Evolutionary conservation across 78 protist species (phyloP), one percentile per base, ranked within the genome.

Genomic region (Isochrysis galbana): DNA sequence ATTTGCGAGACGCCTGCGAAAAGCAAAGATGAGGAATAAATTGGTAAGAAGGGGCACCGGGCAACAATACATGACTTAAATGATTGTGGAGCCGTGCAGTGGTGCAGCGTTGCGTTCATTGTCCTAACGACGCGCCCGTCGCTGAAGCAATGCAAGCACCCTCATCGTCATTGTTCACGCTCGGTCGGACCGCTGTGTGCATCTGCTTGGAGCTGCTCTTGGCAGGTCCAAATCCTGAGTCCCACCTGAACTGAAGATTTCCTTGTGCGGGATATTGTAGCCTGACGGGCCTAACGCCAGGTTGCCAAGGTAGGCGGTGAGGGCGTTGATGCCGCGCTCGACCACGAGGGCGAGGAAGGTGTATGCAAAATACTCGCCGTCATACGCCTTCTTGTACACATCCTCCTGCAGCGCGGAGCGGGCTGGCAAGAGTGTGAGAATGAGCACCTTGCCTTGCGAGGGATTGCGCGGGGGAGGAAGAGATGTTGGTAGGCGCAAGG

Each of bases 381-480:
- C 92, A 3, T 51, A 80, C 44, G 34, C 39, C 67, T 67, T 67
- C 84, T 55, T 72, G 47, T 36, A 67, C 77, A 90, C 92, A 25
- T 90, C 92, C 92, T 90, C 92, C 84, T 90, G 92, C 51, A 7
- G 14, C 7, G 61, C 61, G 61, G 29, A 51, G 29, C 29, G 29
- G 61, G 29, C 61, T 51, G 61, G 61, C 61, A 14, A n/a, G n/a
- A n/a, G n/a, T n/a, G n/a, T n/a, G n/a, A n/a, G n/a, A n/a, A n/a
- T n/a, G n/a, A n/a, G n/a, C n/a, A n/a, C n/a, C n/a, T n/a, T n/a
- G n/a, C n/a, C n/a, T n/a, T n/a, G n/a, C n/a, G n/a, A n/a, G n/a
- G n/a, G n/a, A n/a, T n/a, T n/a, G n/a, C n/a, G n/a, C n/a, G 61
- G 61, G 61, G 7, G 61, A 51, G 61, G 14, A 14, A 7, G 61